phyloP scores from a whole-genome alignment of 306 rosid species.

The Ochetophila trinervis region DNA sequence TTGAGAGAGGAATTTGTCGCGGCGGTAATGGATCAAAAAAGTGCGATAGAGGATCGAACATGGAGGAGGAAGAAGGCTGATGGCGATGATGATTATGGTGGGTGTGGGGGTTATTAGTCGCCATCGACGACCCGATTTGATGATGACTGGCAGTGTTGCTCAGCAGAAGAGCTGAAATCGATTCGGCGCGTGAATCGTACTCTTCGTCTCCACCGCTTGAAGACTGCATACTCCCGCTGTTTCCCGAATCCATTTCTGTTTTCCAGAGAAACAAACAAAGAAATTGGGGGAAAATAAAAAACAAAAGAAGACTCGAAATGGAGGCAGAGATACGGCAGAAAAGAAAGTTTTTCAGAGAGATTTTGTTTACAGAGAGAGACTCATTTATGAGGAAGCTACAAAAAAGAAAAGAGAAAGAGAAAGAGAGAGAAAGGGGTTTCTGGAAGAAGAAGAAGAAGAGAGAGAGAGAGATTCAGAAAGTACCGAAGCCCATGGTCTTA shows the following conservation, averaged over 20 bases:
- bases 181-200: slow-evolving; percentile 74
- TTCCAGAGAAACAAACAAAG: background rate
- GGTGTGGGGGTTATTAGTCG: slow-evolving; percentile 20
- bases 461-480: slow-evolving; percentile 21
- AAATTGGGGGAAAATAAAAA: slow-evolving; percentile 7
- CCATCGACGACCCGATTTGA: background rate
- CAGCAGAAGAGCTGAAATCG: slow-evolving; percentile 52
- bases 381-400: slow-evolving; percentile 26
- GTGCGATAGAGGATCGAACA: slow-evolving; percentile 53
- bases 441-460: slow-evolving; percentile 13
- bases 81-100: slow-evolving; percentile 20
- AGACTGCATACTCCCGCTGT: slow-evolving; percentile 86
- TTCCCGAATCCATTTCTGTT: slow-evolving; percentile 69
- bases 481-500: slow-evolving; percentile 23
- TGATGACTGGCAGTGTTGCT: slow-evolving; percentile 17
- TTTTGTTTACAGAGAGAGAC: slow-evolving; percentile 17
- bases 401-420: background rate
- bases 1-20: slow-evolving; percentile 10
- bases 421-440: background rate
- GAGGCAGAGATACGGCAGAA: slow-evolving; percentile 25
- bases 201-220: slow-evolving; percentile 90
- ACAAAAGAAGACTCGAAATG: too few relatives aligned
- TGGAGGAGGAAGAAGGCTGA: slow-evolving; percentile 21
- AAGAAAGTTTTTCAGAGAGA: slow-evolving; percentile 26
- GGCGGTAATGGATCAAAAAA: slow-evolving; percentile 52